Evolutionary conservation across 78 protist genomes (phyloP), one percentile per base, ranked within the genome.

Genomic region (Dictyostelium purpureum): DNA sequence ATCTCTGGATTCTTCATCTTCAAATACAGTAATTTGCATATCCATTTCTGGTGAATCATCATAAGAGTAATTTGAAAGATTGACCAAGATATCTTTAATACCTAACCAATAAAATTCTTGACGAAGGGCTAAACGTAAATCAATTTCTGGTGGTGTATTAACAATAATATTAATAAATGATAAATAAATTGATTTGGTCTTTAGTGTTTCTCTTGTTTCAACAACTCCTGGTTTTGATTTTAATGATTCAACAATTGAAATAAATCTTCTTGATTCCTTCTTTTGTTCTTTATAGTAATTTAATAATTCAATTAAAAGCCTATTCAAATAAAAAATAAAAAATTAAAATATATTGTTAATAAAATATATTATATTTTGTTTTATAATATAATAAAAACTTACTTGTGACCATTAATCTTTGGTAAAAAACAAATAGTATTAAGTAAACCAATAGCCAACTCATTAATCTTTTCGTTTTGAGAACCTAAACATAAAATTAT

Each of bases 31-130:
- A 47, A 85, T 85, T 45, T 85, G 92, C 43, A 82, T 85, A 73
- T 85, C 92, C 42, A 85, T 45, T 6, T 56, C 92, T 43, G 92
- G 92, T 0, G 92, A 85, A 1, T 85, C 92, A 59, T 85, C 92
- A 52, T 85, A 85, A 9, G 65, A 42, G 65, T 78, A 90, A 51
- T 79, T 81, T 28, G 61, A 24, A 38, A 88, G 59, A 11, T 79
- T 63, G 0, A n/a, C 94, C 24, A 88, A n/a, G 4, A 88, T 42
- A 56, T 88, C 88, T 28, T 90, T 76, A 52, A 90, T 12, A n/a
- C 94, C 94, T 40, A 90, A 79, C 90, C 83, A 79, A 54, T 66
- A 57, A 14, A 90, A 90, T n/a, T 90, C 94, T 59, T 77, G 82
- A 21, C 94, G 26, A 5, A 90, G 33, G 18, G 77, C 42, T 4